These are phyloP conservation scores for Barnettozyma sp. DNA, from an alignment of 805 yeast species.

Conservation along the genomic window DNA sequence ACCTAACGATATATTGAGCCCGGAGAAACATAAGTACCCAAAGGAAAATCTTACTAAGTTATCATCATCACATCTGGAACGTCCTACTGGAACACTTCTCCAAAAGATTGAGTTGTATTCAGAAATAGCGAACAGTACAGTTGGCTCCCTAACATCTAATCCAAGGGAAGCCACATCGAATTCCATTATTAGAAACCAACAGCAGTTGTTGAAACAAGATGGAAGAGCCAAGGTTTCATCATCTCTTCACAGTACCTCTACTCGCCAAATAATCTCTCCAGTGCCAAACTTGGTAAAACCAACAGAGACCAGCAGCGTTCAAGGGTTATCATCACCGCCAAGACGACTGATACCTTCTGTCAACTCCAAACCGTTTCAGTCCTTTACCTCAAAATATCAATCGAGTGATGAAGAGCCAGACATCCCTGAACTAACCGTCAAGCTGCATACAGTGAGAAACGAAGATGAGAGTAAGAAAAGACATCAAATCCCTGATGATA, in stretches of 20 bases:
- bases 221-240: too few relatives aligned
- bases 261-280: conserved; percentile 1
- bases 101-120: conserved; percentile 9
- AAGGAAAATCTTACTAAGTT: conserved; percentile 12
- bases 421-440: conserved; percentile 21
- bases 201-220: too few relatives aligned
- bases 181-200: too few relatives aligned
- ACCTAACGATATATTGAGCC: conserved; percentile 23
- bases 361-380: background rate
- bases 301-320: background rate
- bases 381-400: conserved; percentile 14
- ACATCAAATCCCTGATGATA: background rate
- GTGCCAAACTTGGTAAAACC: background rate
- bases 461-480: conserved; percentile 3
- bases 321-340: conserved; percentile 2
- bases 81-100: conserved; percentile 2
- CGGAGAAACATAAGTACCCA: conserved; percentile 22
- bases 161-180: too few relatives aligned
- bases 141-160: too few relatives aligned
- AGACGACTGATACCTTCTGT: conserved; percentile 2
- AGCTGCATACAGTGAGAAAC: too few relatives aligned
- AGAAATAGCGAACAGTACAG: background rate
- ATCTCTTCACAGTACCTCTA: too few relatives aligned
- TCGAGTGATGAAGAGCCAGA: conserved; percentile 23
- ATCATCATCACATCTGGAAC: background rate